A percentile compares a stretch with the other conserved stretches of the same genome.
These are phyloP conservation scores for Polychaeton citri DNA, from an alignment of 2,329 filamentous ascomycete species.

Conservation along the genomic window DNA sequence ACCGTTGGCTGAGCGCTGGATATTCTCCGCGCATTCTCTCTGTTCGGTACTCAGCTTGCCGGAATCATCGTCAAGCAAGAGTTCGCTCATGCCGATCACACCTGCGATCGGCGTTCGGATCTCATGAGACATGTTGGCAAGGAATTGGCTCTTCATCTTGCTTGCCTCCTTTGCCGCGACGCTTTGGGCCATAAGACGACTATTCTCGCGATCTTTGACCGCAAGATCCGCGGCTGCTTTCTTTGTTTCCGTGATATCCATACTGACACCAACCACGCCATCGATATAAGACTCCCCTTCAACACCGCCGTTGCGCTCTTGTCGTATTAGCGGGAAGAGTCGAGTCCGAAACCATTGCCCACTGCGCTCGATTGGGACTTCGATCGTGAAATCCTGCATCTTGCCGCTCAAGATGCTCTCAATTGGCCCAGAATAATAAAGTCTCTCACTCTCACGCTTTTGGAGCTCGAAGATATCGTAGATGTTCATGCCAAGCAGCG, in stretches of 20 bases:
- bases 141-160: conserved; percentile 65
- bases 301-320: conserved; percentile 39
- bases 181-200: conserved; percentile 58
- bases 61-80: conserved; percentile 51
- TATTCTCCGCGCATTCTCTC: conserved; percentile 61
- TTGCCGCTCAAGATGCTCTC: conserved; percentile 52
- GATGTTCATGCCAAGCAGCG: conserved; percentile 45
- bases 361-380: conserved; percentile 44
- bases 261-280: conserved; percentile 64
- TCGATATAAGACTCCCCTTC: conserved; percentile 44
- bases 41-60: conserved; percentile 50
- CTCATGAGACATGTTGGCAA: conserved; percentile 46
- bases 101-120: conserved; percentile 53
- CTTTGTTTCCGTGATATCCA: conserved; percentile 65
- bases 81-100: conserved; percentile 67
- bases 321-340: conserved; percentile 51
- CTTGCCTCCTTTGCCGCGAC: conserved; percentile 69
- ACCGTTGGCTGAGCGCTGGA: conserved; percentile 66
- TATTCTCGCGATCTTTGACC: conserved; percentile 52
- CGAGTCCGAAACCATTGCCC: conserved; percentile 59
- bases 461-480: conserved; percentile 45
- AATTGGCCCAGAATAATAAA: conserved; percentile 42
- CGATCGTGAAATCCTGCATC: conserved; percentile 46
- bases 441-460: conserved; percentile 18
- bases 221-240: conserved; percentile 49